Percentiles rank a stretch among this genome's conserved stretches.
Conservation (phyloP, 2,329 filamentous ascomycete species). For the Colletotrichum gloeosporioides region DNA sequence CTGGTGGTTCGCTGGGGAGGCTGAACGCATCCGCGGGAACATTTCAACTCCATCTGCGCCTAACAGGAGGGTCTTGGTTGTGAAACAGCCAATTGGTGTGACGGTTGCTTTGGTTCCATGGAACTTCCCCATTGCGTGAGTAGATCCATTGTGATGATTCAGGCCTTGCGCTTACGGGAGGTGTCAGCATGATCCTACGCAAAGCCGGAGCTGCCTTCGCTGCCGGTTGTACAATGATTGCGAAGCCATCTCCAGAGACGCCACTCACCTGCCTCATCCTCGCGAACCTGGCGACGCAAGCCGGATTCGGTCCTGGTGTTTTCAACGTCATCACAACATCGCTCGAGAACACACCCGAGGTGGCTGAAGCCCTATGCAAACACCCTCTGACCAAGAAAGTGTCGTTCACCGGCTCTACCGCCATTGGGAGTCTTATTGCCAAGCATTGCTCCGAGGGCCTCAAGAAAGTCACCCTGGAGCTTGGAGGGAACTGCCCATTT, state of each 20-base stretch:
- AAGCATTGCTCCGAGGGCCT: slow-evolving; percentile 66
- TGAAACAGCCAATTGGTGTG: slow-evolving; percentile 60
- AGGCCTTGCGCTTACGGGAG: background rate
- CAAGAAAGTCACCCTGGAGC: slow-evolving; percentile 72
- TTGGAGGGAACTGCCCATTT: slow-evolving; percentile 73
- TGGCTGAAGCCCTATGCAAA: slow-evolving; percentile 52
- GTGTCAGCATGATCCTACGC: slow-evolving; percentile 30
- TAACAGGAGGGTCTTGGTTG: slow-evolving; percentile 69
- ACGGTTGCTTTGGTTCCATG: slow-evolving; percentile 43
- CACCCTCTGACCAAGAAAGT: slow-evolving; percentile 63
- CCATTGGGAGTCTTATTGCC: slow-evolving; percentile 72
- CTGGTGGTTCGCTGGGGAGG: slow-evolving; percentile 63
- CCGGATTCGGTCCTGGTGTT: slow-evolving; percentile 78
- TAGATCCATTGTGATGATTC: slow-evolving; percentile 9
- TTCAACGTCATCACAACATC: slow-evolving; percentile 59
- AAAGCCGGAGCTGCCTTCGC: slow-evolving; percentile 64
- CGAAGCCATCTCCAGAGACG: slow-evolving; percentile 76
- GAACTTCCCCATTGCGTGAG: slow-evolving; percentile 68
- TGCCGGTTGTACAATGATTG: slow-evolving; percentile 78
- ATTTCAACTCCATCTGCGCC: slow-evolving; percentile 65
- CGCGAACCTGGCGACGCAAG: slow-evolving; percentile 70
- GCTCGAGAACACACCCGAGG: slow-evolving; percentile 45
- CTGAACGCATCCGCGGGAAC: slow-evolving; percentile 59
- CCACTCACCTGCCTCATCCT: slow-evolving; percentile 75
- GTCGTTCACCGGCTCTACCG: slow-evolving; percentile 78